Evolutionary conservation across 441 rosid genomes (phyloP).

Genomic region (Erodium trifolium): DNA sequence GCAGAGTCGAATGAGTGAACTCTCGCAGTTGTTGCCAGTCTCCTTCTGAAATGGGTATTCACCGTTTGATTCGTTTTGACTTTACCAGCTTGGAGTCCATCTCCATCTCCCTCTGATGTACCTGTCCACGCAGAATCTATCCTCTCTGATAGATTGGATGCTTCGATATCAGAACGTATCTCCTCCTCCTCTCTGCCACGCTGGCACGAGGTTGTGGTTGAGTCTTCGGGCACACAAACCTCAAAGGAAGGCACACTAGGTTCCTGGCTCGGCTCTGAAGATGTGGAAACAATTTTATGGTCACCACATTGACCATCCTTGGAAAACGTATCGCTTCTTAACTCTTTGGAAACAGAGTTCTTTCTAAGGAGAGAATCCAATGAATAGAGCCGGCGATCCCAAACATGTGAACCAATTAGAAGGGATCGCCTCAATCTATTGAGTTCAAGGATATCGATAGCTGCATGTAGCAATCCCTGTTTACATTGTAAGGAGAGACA

Average conservation of each 20-base stretch:
- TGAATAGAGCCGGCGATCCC: conserved; percentile 79
- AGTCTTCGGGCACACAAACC: conserved; percentile 25
- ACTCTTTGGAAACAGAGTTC: conserved; percentile 28
- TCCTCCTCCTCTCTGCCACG: conserved; percentile 26
- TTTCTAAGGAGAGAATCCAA: conserved; percentile 43
- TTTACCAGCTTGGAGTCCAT: conserved; percentile 28
- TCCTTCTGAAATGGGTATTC: conserved; percentile 28
- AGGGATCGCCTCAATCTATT: conserved; percentile 70
- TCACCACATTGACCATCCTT: conserved; percentile 23
- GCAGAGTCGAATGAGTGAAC: conserved; percentile 89
- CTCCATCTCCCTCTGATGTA: conserved; percentile 31
- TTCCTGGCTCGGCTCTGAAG: neutral
- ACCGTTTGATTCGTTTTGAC: conserved; percentile 18
- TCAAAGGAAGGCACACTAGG: conserved; percentile 15
- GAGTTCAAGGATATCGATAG: conserved; percentile 73
- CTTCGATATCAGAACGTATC: conserved; percentile 39
- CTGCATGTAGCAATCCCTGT: conserved; percentile 62
- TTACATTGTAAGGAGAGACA: neutral
- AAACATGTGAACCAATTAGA: conserved; percentile 71
- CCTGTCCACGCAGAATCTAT: conserved; percentile 98
- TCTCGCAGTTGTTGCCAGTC: conserved; percentile 43
- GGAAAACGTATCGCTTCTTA: conserved; percentile 20
- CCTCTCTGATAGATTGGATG: conserved; percentile 62
- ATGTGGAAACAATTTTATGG: conserved; percentile 21
- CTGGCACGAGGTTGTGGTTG: conserved; percentile 20